Percentiles rank a stretch among this genome's conserved stretches.
These are phyloP conservation scores for Calocybe gangraenosa DNA, from an alignment of 768 basidiomycete genomes.

Conservation along the genomic window DNA sequence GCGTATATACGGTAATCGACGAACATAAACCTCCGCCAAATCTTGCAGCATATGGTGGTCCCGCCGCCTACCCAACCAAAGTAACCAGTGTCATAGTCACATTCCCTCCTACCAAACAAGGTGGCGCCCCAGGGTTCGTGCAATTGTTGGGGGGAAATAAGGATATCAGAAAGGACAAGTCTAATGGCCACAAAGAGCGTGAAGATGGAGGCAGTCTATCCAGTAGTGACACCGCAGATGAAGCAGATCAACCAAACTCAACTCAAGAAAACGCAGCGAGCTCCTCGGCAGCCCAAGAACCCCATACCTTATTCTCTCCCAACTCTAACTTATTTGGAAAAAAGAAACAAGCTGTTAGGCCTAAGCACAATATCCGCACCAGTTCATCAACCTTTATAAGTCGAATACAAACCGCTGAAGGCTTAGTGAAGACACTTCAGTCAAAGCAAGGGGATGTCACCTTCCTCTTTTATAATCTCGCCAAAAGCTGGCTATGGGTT, in stretches of 20 bases:
- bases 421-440: constrained; percentile 63
- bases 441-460: constrained; percentile 82
- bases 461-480: constrained; percentile 85
- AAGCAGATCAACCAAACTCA: constrained; percentile 36
- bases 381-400: constrained; percentile 93
- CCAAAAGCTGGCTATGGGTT: constrained; percentile 81
- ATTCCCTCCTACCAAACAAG: constrained; percentile 54
- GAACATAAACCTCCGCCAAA: constrained; percentile 67
- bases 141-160: constrained; percentile 68
- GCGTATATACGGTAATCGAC: constrained; percentile 84
- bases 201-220: constrained; percentile 74
- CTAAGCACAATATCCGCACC: constrained; percentile 89
- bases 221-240: constrained; percentile 78
- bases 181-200: constrained; percentile 37
- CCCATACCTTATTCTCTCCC: constrained; percentile 61
- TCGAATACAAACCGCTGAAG: constrained; percentile 78
- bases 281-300: constrained; percentile 26
- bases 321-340: constrained; percentile 40
- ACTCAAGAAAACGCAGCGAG: constrained; percentile 36
- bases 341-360: constrained; percentile 60
- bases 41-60: constrained; percentile 33
- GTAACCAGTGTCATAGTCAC: constrained; percentile 59
- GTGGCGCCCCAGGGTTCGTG: constrained; percentile 57
- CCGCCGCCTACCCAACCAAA: constrained; percentile 51
- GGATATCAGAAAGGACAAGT: constrained; percentile 57